Evolutionary conservation across 495 filamentous ascomycete species (phyloP).

Genomic region (Xylaria curta): DNA sequence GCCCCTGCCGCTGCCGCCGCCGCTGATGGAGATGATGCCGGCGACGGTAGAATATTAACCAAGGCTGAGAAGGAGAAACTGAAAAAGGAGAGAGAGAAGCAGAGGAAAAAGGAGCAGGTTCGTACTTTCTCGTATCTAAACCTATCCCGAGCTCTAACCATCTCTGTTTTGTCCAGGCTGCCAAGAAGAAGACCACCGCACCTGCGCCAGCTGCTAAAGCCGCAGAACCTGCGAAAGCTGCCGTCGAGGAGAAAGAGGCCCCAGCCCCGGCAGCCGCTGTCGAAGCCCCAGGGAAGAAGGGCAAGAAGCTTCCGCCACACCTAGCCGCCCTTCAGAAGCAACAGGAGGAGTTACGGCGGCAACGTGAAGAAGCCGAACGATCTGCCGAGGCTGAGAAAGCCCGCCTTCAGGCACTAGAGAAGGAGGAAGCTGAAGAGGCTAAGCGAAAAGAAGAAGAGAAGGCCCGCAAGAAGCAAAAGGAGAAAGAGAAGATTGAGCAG

Average conservation of each 20-base stretch:
- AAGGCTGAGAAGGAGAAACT: conserved; percentile 97
- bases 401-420: conserved; percentile 71
- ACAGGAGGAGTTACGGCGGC: conserved; percentile 78
- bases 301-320: conserved; percentile 87
- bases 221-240: conserved; percentile 54
- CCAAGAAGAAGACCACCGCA: conserved; percentile 69
- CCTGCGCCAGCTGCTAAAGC: conserved; percentile 57
- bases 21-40: conserved; percentile 63
- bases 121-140: conserved; percentile 30
- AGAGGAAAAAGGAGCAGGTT: conserved; percentile 90
- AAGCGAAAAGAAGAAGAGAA: conserved; percentile 69
- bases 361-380: conserved; percentile 77
- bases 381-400: conserved; percentile 75
- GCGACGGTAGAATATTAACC: conserved; percentile 73
- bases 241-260: conserved; percentile 50
- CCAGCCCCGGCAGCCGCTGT: conserved; percentile 55
- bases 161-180: conserved; percentile 52
- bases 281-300: conserved; percentile 66
- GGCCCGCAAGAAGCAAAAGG: conserved; percentile 87
- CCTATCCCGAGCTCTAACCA: conserved; percentile 31
- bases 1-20: conserved; percentile 49
- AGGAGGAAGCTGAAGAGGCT: conserved; percentile 61
- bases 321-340: conserved; percentile 87
- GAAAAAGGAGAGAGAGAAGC: conserved; percentile 95
- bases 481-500: conserved; percentile 94